These are phyloP conservation scores for Paraphaeosphaeria sporulosa DNA, from an alignment of 2,329 filamentous ascomycete species.

Conservation along the genomic window DNA sequence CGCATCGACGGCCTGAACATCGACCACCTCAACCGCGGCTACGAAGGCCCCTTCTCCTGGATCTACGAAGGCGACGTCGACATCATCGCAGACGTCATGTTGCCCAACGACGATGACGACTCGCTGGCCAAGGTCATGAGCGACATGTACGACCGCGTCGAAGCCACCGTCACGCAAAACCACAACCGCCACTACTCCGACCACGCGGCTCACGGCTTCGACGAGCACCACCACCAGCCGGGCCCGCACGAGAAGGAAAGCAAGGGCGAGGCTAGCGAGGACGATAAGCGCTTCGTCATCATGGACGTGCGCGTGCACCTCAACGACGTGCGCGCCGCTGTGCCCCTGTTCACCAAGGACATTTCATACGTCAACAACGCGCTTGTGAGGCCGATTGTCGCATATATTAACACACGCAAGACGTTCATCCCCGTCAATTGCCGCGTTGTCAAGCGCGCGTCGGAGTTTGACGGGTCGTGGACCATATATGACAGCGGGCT, in stretches of 20 bases:
- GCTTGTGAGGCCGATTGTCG: conserved; percentile 92
- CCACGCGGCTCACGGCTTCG: conserved; percentile 41
- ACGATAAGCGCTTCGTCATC: conserved; percentile 81
- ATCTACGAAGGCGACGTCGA: conserved; percentile 97
- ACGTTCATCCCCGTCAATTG: conserved; percentile 97
- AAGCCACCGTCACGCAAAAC: conserved; percentile 87
- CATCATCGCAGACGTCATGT: conserved; percentile 94
- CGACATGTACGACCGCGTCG: conserved; percentile 96
- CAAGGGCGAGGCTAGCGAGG: conserved; percentile 36
- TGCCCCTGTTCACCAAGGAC: conserved; percentile 90
- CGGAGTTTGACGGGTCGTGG: conserved; percentile 96
- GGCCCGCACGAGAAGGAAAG: conserved; percentile 21
- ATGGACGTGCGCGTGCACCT: conserved; percentile 96
- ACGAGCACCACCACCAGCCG: conserved; percentile 30
- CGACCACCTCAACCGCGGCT: conserved; percentile 92
- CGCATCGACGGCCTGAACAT: conserved; percentile 94
- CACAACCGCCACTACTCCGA: conserved; percentile 60
- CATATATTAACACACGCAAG: conserved; percentile 94
- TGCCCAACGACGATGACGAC: conserved; percentile 86
- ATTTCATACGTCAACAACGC: conserved; percentile 97
- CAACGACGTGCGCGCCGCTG: conserved; percentile 91
- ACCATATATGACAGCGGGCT: conserved; percentile 91
- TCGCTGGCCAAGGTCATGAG: conserved; percentile 92
- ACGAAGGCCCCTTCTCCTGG: conserved; percentile 95
- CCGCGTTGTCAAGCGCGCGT: conserved; percentile 86